Conservation (phyloP, 192 early-diverging fungal genomes). For the Backusella tarrabulga region DNA sequence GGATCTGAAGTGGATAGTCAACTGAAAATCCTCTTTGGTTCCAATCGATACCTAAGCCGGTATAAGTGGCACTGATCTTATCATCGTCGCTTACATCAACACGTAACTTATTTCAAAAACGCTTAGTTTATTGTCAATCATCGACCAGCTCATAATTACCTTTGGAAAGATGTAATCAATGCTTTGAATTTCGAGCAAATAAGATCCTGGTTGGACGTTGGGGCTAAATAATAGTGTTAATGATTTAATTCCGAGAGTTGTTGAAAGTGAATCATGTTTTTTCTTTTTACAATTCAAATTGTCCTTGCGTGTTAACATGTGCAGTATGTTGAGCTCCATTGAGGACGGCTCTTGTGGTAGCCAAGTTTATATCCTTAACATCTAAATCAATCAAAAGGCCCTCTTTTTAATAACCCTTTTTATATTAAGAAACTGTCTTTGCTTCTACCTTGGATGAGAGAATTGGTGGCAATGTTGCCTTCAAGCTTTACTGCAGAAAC, state of each 20-base stretch:
- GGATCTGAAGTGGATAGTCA: conserved; percentile 45
- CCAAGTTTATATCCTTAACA: not conserved
- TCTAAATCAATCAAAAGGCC: not conserved
- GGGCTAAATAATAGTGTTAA: conserved; percentile 35
- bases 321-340: conserved; percentile 13
- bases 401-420: too few relatives aligned
- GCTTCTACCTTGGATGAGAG: conserved; percentile 7
- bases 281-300: conserved; percentile 5
- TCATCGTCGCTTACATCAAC: conserved; percentile 42
- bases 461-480: conserved; percentile 1
- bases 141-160: conserved; percentile 20
- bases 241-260: not conserved
- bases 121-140: not conserved
- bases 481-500: conserved; percentile 2
- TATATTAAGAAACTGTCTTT: not conserved
- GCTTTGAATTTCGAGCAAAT: conserved; percentile 51
- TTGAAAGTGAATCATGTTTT: not conserved
- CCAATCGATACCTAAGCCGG: conserved; percentile 48
- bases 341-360: conserved; percentile 8
- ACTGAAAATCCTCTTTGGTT: conserved; percentile 39
- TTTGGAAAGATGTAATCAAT: conserved; percentile 52
- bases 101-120: conserved; percentile 37
- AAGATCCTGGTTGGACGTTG: conserved; percentile 46
- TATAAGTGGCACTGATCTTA: conserved; percentile 31
- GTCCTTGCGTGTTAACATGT: not conserved